Base-by-base conservation (phyloP, 1,139 yeast genomes). In the Arxiozyma bovina region DNA sequence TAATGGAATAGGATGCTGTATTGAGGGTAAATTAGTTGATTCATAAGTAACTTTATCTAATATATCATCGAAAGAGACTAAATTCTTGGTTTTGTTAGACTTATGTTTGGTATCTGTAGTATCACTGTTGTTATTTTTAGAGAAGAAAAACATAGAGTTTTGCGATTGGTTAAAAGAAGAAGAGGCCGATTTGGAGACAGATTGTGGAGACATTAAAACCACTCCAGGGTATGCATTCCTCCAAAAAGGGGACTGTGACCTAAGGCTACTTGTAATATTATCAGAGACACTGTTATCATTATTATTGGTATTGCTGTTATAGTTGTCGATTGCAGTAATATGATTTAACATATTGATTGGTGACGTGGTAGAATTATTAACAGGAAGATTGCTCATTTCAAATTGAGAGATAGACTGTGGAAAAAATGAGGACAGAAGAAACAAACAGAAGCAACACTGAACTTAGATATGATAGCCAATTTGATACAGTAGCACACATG, bases 171-270 rank as follows among this genome's bases (percentile, higher is more conserved):
- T 40, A n/a, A 45, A 27, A 18, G 40, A 27, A 1, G 48, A 21
- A 11, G 48, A 38, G 12, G 49, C 25, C 11, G 49, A 46, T 34
- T 58, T 46, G 4, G 63, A 57, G 34, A 63, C 55, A 1, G 69
- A 61, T 53, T 64, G 66, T 20, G 74, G 71, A 6, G 73, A 69
- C 45, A 70, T 55, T 22, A 70, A 59, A 4, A 68, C 71, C 15
- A 73, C 74, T 23, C 74, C 74, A 6, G 74, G 74, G 53, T 68
- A 72, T 8, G 68, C 69, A 46, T 68, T 61, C 53, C 69, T 58
- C 2, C 62, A 20, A 42, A 23, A 54, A 1, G 56, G 53, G 17
- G 55, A 51, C 27, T 51, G 46, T 21, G 53, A 43, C 30, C 50
- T 15, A 46, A 30, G 20, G 20, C 6, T 12, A 6, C 21, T 30